Evolutionary conservation across 2,329 filamentous ascomycete species (phyloP), one percentile per base, ranked within the genome.

Genomic region (Ascochyta fabae): DNA sequence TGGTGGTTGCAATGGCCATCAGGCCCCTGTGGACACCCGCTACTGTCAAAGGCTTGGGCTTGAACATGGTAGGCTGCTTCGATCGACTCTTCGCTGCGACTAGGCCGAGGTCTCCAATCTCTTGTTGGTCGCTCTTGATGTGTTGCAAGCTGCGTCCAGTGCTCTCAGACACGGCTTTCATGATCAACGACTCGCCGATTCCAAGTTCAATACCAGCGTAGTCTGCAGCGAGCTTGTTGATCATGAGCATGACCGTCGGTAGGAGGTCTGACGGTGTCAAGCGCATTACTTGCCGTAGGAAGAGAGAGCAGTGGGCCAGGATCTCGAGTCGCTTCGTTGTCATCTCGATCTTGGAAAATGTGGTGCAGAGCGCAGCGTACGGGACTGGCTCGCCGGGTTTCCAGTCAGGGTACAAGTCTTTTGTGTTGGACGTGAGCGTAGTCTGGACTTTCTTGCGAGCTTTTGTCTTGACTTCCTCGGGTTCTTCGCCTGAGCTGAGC

Each of bases 61-160:
- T 96, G 82, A 98, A 97, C 92, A 99, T 97, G 22, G 95, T 98
- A 10, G 91, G 91, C 71, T 99, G 95, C 41, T 93, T 98, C 13
- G 90, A 91, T 75, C 94, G 87, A 78, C 92, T 97, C 80, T 98
- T 97, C 44, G 96, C 91, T 39, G 95, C 95, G 1, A 99, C 94
- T 31, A 98, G 81, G 10, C 95, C 95, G 10, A 99, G 83, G 75
- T 99, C 95, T 49, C 95, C 95, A 75, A 98, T 96, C 67, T 97
- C 92, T 69, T 95, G 92, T 72, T 99, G 95, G 66, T 98, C 93
- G 44, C 90, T 87, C 78, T 97, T 98, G 81, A 99, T 96, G 48
- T 96, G 88, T 34, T 88, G 84, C 42, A 97, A 78, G 68, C 88
- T 96, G 58, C 95, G 88, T 9, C 95, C 95, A 0, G 95, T 99